Conservation (phyloP, 306 rosid genomes). For the Casuarina cunninghamiana region DNA sequence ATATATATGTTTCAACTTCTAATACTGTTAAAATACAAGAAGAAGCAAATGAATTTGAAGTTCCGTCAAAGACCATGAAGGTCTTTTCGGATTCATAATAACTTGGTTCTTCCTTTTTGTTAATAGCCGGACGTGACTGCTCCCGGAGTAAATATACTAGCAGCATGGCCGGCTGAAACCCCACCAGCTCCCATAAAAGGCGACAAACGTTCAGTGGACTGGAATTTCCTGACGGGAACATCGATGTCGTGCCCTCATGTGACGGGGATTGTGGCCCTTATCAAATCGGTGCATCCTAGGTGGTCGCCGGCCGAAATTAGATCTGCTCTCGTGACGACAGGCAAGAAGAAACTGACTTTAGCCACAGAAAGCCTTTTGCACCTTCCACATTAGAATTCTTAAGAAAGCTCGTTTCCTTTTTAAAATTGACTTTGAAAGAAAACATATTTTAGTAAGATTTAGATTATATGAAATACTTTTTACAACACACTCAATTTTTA, state of each 20-base stretch:
- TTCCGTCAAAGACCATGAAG: background rate
- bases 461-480: no score
- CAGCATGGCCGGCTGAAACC: constrained; percentile 57
- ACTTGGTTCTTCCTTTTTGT: background rate
- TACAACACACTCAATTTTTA: no score
- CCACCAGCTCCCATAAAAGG: constrained; percentile 22
- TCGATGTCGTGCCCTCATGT: constrained; percentile 65
- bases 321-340: constrained; percentile 48
- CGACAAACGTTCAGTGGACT: constrained; percentile 28
- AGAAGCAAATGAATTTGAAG: background rate
- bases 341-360: constrained; percentile 7
- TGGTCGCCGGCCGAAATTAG: constrained; percentile 60
- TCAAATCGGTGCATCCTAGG: constrained; percentile 50
- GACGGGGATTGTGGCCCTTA: constrained; percentile 46
- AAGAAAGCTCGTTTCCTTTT: no score
- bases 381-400: background rate
- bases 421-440: no score
- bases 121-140: constrained; percentile 55
- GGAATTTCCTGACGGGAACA: constrained; percentile 62
- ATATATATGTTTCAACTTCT: background rate
- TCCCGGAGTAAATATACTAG: constrained; percentile 54
- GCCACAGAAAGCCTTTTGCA: background rate
- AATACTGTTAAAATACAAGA: background rate
- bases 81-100: background rate
- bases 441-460: no score